Conservation (phyloP, 495 filamentous ascomycete species). For the Penicillium salamii region DNA sequence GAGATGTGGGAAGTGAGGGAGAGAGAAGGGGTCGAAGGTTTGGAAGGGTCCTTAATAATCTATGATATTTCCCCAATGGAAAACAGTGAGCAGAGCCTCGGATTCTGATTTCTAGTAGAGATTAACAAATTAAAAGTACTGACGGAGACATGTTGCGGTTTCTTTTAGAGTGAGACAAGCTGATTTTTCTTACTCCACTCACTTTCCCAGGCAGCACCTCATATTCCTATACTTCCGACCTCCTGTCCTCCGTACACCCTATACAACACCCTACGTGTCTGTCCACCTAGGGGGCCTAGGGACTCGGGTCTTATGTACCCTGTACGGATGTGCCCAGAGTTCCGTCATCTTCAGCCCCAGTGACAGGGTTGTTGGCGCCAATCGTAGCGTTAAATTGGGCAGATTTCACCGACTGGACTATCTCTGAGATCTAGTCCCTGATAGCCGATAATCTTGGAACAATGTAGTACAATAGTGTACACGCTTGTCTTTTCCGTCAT, state of each 20-base stretch:
- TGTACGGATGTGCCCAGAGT: background rate
- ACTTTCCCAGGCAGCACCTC: constrained; percentile 4
- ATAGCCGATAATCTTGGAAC: no score
- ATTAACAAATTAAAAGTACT: no score
- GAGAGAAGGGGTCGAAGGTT: background rate
- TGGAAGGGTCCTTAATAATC: background rate
- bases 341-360: constrained; percentile 15
- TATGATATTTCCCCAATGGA: no score
- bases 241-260: no score
- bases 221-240: no score
- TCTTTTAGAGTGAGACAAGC: background rate
- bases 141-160: no score
- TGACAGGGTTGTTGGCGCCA: constrained; percentile 17
- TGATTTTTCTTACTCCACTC: background rate
- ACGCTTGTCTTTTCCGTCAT: background rate
- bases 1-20: constrained; percentile 9
- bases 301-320: no score
- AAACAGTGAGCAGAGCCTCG: no score
- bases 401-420: constrained; percentile 12
- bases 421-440: background rate
- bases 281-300: no score
- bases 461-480: no score
- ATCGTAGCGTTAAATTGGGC: constrained; percentile 16
- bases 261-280: no score
- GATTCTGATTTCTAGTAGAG: no score